Percentiles rank a stretch among this genome's conserved stretches.
phyloP scores from a whole-genome alignment of 1,284 basidiomycete genomes.

The Boletellus sp. region DNA sequence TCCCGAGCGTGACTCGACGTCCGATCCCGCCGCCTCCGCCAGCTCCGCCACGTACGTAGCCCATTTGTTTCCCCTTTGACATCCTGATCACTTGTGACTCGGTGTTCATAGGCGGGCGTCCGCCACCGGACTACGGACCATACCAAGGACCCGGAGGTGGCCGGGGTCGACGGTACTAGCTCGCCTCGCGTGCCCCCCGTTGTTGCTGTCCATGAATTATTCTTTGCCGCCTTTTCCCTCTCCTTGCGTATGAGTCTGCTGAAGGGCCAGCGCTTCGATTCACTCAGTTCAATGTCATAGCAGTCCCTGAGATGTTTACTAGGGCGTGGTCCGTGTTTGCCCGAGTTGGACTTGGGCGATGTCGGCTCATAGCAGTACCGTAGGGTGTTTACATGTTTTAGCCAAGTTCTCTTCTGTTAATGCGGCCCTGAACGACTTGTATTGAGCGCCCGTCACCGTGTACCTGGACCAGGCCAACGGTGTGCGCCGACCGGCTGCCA shows the following conservation, averaged over 20 bases:
- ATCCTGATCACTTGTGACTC: constrained; percentile 17
- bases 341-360: too few species aligned
- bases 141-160: constrained; percentile 57
- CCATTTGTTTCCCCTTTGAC: background rate
- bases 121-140: constrained; percentile 67
- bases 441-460: too few species aligned
- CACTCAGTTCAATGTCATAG: constrained; percentile 3
- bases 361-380: too few species aligned
- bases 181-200: background rate
- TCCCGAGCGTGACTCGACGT: constrained; percentile 53
- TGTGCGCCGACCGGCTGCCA: too few species aligned
- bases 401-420: too few species aligned
- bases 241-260: constrained; percentile 1
- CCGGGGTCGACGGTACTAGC: constrained; percentile 36
- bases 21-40: constrained; percentile 45
- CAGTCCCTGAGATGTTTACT: background rate
- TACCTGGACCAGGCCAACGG: too few species aligned
- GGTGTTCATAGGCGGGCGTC: constrained; percentile 44
- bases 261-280: background rate
- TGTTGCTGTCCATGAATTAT: constrained; percentile 21
- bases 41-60: constrained; percentile 32
- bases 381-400: too few species aligned
- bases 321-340: too few species aligned
- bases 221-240: constrained; percentile 7
- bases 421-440: too few species aligned